phyloP scores from a whole-genome alignment of 2,329 filamentous ascomycete species.

The Exophiala bonariae region DNA sequence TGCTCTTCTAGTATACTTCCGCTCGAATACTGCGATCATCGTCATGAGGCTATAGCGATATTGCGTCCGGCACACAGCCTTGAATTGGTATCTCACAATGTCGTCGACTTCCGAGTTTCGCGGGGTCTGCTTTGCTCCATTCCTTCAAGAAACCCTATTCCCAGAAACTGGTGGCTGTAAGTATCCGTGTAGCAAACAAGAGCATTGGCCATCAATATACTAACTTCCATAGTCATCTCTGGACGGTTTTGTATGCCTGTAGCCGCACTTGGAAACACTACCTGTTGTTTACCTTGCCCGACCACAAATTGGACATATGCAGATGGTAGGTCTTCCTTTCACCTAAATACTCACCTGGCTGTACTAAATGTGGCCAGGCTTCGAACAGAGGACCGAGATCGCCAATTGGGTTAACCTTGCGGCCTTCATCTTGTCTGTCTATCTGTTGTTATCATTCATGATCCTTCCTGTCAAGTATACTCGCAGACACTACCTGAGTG shows the following conservation, averaged over 20 bases:
- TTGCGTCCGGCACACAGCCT: slow-evolving; percentile 15
- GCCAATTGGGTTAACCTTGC: slow-evolving; percentile 83
- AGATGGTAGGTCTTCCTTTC: slow-evolving; percentile 43
- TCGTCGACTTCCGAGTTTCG: slow-evolving; percentile 16
- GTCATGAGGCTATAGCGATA: slow-evolving; percentile 22
- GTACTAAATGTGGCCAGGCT: slow-evolving; percentile 38
- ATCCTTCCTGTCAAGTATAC: slow-evolving; percentile 85
- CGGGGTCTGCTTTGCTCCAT: slow-evolving; percentile 67
- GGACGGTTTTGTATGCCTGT: slow-evolving; percentile 61
- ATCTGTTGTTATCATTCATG: slow-evolving; percentile 77
- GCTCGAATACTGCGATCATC: slow-evolving; percentile 1
- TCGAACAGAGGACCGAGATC: slow-evolving; percentile 58
- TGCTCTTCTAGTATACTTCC: slow-evolving; percentile 1
- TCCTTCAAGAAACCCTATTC: slow-evolving; percentile 65
- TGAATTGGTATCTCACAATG: slow-evolving; percentile 10
- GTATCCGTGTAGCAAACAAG: slow-evolving; percentile 32
- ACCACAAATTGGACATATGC: slow-evolving; percentile 74
- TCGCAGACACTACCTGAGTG: slow-evolving; percentile 86
- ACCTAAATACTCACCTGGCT: slow-evolving; percentile 4
- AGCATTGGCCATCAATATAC: slow-evolving; percentile 19
- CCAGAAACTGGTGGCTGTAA: slow-evolving; percentile 66
- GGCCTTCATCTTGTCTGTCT: slow-evolving; percentile 69
- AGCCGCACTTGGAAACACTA: slow-evolving; percentile 47
- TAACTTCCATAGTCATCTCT: slow-evolving; percentile 52
- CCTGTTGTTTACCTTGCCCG: slow-evolving; percentile 90